Evolutionary conservation across 441 rosid species (phyloP).

Genomic region (Macaranga tanarius): DNA sequence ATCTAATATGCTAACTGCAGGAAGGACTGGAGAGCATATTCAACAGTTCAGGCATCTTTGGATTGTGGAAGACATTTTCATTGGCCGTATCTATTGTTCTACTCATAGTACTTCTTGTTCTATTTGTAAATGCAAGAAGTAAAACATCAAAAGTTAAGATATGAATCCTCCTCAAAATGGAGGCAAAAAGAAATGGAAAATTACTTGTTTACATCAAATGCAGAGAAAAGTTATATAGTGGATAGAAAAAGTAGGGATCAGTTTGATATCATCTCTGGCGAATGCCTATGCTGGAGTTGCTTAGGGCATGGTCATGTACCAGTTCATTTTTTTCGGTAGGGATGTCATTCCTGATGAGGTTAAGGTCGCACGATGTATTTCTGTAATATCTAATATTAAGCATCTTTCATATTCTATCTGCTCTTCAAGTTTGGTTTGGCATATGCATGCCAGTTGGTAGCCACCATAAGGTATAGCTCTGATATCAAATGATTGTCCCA

Average conservation of each 20-base stretch:
- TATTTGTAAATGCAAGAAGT: constrained; percentile 64
- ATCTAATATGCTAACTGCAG: constrained; percentile 31
- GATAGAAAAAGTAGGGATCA: constrained; percentile 5
- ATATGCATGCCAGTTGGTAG: not conserved
- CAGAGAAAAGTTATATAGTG: constrained; percentile 2
- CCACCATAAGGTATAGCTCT: too few relatives aligned
- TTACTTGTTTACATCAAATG: constrained; percentile 9
- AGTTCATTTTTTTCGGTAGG: not conserved
- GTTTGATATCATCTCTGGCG: not conserved
- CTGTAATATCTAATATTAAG: not conserved
- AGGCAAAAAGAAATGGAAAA: not conserved
- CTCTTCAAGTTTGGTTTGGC: not conserved
- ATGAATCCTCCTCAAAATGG: constrained; percentile 27
- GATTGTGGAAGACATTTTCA: constrained; percentile 40
- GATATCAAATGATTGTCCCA: too few relatives aligned
- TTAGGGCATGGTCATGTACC: not conserved
- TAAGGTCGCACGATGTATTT: not conserved
- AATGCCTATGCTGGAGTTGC: not conserved
- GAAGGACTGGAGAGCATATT: constrained; percentile 39
- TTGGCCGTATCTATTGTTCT: constrained; percentile 38
- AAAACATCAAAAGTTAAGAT: constrained; percentile 74
- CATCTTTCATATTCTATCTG: not conserved
- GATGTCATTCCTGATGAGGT: not conserved
- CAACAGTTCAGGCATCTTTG: constrained; percentile 31
- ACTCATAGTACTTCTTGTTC: constrained; percentile 31